Evolutionary conservation across 1,284 basidiomycete species (phyloP), one percentile per base, ranked within the genome.

Genomic region (Leccinum griseonigrum): DNA sequence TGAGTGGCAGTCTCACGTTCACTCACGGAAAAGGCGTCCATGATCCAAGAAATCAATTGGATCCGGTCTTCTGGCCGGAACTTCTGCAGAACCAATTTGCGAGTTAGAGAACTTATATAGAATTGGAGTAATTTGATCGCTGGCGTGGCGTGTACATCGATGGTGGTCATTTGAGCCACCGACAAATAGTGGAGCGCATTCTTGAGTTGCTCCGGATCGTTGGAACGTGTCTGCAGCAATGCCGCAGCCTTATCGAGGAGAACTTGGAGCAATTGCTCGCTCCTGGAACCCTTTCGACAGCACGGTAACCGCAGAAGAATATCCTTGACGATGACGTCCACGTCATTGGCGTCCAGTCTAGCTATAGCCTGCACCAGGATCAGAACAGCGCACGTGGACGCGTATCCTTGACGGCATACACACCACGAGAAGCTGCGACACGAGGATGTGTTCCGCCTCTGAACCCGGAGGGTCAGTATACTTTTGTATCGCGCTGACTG

Each of bases 361-460:
- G 79, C 73, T 28, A 87, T 76, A 14, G 82, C 82, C 87, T 88
- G n/a, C 7, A 26, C 62, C 34, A 57, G 16, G 28, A 51, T 64
- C 1, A 67, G 50, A 55, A 52, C 43, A 58, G 40, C 16, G 52
- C 58, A 36, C 29, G 53, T 22, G 40, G 14, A 60, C 58, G 32
- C 31, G 29, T 69, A 76, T 40, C 46, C 50, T 32, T n/a, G 26
- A 50, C 29, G 22, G 31, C 14, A 56, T 31, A 60, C 67, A 43
- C 63, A 89, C 87, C 75, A 75, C 75, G 58, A 83, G 68, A 32
- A 90, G 71, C 40, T 80, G 80, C 2, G 77, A 69, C 32, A 85
- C 75, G 0, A 88, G 73, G 11, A 80, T 70, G 1, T 77, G 74
- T 67, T 88, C 86, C 1, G 80, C 79, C 31, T 77, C 74, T 58